Base-by-base conservation (phyloP, 75 land plant genomes). In the Sequoia sempervirens region DNA sequence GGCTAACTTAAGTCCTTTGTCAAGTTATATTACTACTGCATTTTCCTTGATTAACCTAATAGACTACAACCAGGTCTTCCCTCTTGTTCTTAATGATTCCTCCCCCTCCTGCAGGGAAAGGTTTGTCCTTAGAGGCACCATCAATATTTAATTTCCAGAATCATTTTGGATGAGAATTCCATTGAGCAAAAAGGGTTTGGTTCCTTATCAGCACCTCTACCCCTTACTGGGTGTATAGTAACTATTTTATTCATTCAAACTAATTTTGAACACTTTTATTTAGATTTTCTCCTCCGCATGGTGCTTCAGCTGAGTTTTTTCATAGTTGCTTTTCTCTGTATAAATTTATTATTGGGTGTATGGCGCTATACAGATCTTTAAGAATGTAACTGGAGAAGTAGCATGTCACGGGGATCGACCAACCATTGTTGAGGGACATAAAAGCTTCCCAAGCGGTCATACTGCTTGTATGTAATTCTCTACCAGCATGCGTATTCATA, bases 371-470 rank as follows among this genome's bases (percentile, higher is more conserved):
- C 86, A 95, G 97, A 58, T 84, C 18, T 95, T 89, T 84, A 85
- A 89, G 80, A 50, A 40, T 73, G 81, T 88, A 50, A 92, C 95
- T 50, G 69, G 52, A 69, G 87, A 83, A 84, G 98, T 92, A 68
- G 75, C 87, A 5, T 96, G 98, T 66, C 87, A 85, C 85, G 98
- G 96, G 38, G 41, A 72, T n/a, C 86, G 83, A 74, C 80, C 80
- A 85, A 87, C 88, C 64, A 93, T 94, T 32, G 91, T 88, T 84
- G 99, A 97, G 88, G 99, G 99, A 9, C 91, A 97, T 73, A 97
- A 96, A 84, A 94, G 96, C 73, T 97, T 97, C 54, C 93, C 94
- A 47, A 93, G 91, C 80, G 93, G 94, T 28, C 94, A 93, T 69
- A 83, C 91, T 80, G 88, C 93, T 83, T 90, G 91, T 93, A 84